Base-by-base conservation (phyloP, 805 yeast species). In the Candida tallmaniae region DNA sequence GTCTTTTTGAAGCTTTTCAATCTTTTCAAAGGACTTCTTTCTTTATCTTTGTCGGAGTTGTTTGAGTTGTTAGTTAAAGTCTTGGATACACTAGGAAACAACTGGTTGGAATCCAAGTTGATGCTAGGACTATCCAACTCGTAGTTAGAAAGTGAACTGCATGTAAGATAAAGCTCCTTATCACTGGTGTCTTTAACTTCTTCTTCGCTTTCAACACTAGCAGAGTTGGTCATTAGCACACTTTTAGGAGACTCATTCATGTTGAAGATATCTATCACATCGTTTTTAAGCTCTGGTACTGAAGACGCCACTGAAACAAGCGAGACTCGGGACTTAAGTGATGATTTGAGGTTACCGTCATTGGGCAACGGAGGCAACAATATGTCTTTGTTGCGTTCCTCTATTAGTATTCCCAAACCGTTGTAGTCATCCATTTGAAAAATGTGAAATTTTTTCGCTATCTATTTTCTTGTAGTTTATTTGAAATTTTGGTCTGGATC, bases 1-100 rank as follows among this genome's bases (percentile, higher is more conserved):
- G 68, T 65, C 12, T 57, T 54, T 33, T 62, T 62, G 26, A 65
- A 44, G 41, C 60, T 60, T 36, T 60, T 62, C 32, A 65, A 49
- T 31, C 66, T 50, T 33, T 55, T 56, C 38, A 63, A 49, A 2
- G 69, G 70, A 32, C 58, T 49, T 12, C 20, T 36, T 5, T 27
- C 16, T n/a, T 30, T 29, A 8, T 20, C 17, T 13, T 29, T 34
- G 11, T 13, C 20, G 7, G 27, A 24, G 6, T 17, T 17, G n/a
- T 14, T 23, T 16, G 28, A 15, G 9, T 24, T 23, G 24, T 32
- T 34, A 10, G 23, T 28, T 8, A 17, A 14, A 11, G 29, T n/a
- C 19, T 35, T 38, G 5, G 47, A 38, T n/a, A 40, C 18, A 13
- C 35, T 32, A 8, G 42, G 44, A 25, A 40, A 43, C 14, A 40